Evolutionary conservation across 192 early-diverging fungal species (phyloP).

Genomic region (Linnemannia elongata): DNA sequence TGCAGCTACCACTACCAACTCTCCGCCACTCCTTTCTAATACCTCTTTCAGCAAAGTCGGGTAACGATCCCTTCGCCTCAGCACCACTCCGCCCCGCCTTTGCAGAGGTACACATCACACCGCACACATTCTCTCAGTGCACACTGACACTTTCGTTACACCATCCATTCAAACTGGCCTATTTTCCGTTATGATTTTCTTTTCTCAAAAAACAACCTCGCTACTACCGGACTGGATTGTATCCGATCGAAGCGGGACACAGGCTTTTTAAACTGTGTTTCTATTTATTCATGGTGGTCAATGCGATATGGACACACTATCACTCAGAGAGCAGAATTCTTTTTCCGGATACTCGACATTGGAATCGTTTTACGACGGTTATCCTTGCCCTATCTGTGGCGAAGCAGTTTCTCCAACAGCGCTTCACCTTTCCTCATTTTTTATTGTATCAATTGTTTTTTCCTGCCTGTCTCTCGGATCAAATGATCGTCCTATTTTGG

Average conservation of each 20-base stretch:
- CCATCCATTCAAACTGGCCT: neutral
- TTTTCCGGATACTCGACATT: neutral
- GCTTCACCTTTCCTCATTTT: neutral
- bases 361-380: neutral
- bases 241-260: neutral
- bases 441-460: neutral
- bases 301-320: neutral
- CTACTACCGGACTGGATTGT: neutral
- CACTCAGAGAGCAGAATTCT: neutral
- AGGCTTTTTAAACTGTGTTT: neutral
- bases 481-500: neutral
- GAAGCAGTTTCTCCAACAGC: neutral
- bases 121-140: neutral
- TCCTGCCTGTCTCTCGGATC: neutral
- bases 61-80: neutral
- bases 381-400: neutral
- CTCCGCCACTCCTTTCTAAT: too few species aligned
- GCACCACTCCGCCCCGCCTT: neutral
- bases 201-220: neutral
- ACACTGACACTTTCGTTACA: neutral
- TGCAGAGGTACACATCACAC: conserved; percentile 4
- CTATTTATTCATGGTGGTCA: neutral
- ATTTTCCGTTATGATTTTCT: neutral
- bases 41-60: neutral
- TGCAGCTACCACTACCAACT: too few species aligned